Evolutionary conservation across 345 rosid genomes (phyloP).

Genomic region (Clarkia xantiana): DNA sequence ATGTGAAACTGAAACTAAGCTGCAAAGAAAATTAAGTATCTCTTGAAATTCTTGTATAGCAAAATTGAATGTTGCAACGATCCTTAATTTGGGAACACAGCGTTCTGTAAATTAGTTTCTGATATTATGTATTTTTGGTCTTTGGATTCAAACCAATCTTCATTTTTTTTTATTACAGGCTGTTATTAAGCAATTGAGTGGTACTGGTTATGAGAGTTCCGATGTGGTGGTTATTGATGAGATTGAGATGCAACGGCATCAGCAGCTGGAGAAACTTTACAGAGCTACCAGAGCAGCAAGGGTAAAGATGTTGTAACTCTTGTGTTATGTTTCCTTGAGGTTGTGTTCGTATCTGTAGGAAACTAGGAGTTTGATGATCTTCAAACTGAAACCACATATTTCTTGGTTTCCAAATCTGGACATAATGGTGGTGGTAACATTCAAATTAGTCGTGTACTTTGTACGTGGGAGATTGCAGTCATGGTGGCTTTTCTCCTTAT

Average conservation of each 20-base stretch:
- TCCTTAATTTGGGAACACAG: background rate
- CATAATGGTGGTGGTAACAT: too few species aligned
- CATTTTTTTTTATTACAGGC: conserved; percentile 38
- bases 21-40: too few species aligned
- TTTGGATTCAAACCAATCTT: background rate
- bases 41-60: too few species aligned
- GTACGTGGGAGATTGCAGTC: too few species aligned
- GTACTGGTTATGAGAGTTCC: conserved; percentile 83
- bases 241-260: conserved; percentile 90
- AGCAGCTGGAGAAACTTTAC: conserved; percentile 78
- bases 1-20: too few species aligned
- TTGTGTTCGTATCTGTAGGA: background rate
- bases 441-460: too few species aligned
- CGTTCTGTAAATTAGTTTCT: background rate
- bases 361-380: too few species aligned
- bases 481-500: too few species aligned
- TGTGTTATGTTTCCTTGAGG: background rate
- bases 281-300: conserved; percentile 65
- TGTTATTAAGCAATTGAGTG: conserved; percentile 85
- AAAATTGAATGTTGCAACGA: too few species aligned
- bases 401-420: too few species aligned
- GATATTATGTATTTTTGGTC: background rate
- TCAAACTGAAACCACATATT: too few species aligned
- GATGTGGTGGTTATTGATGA: conserved; percentile 82
- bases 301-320: conserved; percentile 23